Evolutionary conservation across 2,329 filamentous ascomycete species (phyloP).

Genomic region (Trichoderma gracile): DNA sequence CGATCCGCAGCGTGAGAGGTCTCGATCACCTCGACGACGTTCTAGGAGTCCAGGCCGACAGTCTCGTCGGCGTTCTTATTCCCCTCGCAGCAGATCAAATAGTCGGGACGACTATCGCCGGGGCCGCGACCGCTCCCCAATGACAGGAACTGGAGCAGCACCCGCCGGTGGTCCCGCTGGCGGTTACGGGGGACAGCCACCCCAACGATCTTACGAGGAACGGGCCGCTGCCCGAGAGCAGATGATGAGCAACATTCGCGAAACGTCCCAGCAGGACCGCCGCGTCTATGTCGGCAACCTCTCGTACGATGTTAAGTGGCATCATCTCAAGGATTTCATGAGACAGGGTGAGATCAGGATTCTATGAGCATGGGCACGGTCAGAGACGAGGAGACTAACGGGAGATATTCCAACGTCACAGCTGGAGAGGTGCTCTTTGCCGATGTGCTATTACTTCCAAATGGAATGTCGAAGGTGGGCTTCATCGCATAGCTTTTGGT

Average conservation of each 20-base stretch:
- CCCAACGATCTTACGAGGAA: conserved; percentile 80
- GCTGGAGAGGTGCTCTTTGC: conserved; percentile 99
- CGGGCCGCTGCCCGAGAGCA: conserved; percentile 81
- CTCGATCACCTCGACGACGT: conserved; percentile 75
- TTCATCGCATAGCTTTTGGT: conserved; percentile 84
- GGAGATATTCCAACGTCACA: conserved; percentile 47
- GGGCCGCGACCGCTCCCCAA: conserved; percentile 76
- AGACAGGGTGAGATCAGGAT: conserved; percentile 78
- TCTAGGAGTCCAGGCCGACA: conserved; percentile 78
- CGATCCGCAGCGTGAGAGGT: conserved; percentile 72
- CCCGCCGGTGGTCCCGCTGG: conserved; percentile 68
- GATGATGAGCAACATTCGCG: conserved; percentile 93
- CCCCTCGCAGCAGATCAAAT: conserved; percentile 72
- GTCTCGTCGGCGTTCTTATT: conserved; percentile 73
- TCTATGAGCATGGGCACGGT: conserved; percentile 31
- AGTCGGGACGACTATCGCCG: conserved; percentile 78
- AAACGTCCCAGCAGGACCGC: conserved; percentile 96
- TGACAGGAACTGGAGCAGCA: conserved; percentile 72
- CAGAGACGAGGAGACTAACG: conserved; percentile 42
- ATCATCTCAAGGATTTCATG: conserved; percentile 99
- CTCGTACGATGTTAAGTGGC: conserved; percentile 99
- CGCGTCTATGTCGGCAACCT: conserved; percentile 99
- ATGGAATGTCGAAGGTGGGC: conserved; percentile 99
- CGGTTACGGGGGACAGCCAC: conserved; percentile 60
- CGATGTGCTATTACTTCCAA: conserved; percentile 98